Percentiles rank a stretch among this genome's conserved stretches.
phyloP scores from a whole-genome alignment of 306 rosid genomes.

The Sechiopsis laciniata region DNA sequence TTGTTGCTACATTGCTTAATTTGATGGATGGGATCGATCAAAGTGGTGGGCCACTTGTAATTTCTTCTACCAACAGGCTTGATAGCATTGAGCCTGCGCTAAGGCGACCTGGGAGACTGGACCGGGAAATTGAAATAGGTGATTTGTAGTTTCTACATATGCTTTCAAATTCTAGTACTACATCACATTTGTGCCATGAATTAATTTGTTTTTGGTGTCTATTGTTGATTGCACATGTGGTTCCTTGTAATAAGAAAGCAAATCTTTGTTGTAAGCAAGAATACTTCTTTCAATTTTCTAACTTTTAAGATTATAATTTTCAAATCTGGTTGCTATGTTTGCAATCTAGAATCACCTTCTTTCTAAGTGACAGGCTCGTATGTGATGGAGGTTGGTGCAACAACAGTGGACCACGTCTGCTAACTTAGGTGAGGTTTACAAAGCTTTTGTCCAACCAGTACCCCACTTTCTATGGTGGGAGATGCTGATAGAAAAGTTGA shows the following conservation, averaged over 20 bases:
- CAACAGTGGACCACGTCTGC: no score
- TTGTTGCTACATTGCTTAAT: conserved; percentile 70
- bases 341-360: no score
- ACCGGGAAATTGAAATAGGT: conserved; percentile 91
- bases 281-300: not conserved
- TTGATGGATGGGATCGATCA: conserved; percentile 78
- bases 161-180: not conserved
- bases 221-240: not conserved
- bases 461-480: no score
- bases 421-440: no score
- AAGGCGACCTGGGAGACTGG: conserved; percentile 89
- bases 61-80: conserved; percentile 80
- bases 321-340: not conserved
- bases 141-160: conserved; percentile 18
- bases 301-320: conserved; percentile 4
- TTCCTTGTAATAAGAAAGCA: not conserved
- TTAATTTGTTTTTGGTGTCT: not conserved
- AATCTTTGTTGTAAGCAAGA: not conserved
- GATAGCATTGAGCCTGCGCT: conserved; percentile 89
- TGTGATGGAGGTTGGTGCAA: no score
- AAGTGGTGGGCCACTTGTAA: conserved; percentile 64
- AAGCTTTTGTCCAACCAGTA: no score
- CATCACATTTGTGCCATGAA: not conserved
- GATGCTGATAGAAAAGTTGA: no score
- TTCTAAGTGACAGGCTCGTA: no score